Percentiles rank a stretch among this genome's conserved stretches.
These are phyloP conservation scores for Talaromyces sp. DNA, from an alignment of 2,329 filamentous ascomycete genomes.

Conservation along the genomic window DNA sequence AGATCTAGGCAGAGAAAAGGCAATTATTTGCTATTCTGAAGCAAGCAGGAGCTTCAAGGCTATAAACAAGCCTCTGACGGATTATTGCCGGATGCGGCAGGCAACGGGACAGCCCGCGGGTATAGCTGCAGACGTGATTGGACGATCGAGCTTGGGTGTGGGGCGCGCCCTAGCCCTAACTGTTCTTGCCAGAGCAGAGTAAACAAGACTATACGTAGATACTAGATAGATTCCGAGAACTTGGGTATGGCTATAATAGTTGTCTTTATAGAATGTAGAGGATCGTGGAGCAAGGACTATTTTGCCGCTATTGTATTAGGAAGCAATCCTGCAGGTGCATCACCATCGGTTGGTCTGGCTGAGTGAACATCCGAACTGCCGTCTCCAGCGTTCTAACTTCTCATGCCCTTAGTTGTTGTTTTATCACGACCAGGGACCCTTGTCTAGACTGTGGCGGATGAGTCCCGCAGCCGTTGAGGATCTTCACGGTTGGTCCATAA, in stretches of 20 bases:
- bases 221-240: neutral
- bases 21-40: too few relatives aligned
- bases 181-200: too few relatives aligned
- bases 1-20: neutral
- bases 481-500: neutral
- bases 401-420: neutral
- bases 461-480: neutral
- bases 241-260: neutral
- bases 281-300: neutral
- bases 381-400: neutral
- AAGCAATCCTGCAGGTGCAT: too few relatives aligned
- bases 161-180: neutral
- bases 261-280: neutral
- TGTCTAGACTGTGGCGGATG: neutral
- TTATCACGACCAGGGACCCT: neutral
- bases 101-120: neutral
- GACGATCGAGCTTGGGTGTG: neutral
- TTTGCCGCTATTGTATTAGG: neutral
- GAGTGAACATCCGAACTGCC: neutral
- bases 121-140: neutral
- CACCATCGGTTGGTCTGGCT: neutral
- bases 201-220: too few relatives aligned
- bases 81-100: neutral
- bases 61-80: neutral
- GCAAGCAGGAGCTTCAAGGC: too few relatives aligned